These are phyloP conservation scores for Lycium barbarum DNA, from an alignment of 257 asterid species.

Conservation along the genomic window DNA sequence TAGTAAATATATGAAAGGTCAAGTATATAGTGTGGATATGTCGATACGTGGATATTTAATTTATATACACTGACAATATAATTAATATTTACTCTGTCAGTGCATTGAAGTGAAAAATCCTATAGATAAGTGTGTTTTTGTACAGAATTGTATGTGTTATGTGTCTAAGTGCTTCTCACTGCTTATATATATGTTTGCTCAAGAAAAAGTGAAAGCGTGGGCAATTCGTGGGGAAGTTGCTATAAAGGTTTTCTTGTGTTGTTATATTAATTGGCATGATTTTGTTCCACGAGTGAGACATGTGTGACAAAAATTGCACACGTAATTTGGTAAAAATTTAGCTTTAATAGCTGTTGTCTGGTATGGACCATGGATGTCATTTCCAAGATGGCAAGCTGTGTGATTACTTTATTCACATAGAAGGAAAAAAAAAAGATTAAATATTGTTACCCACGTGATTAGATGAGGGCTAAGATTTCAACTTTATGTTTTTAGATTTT, in stretches of 20 bases:
- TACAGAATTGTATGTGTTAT: not conserved
- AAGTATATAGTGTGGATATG: not conserved
- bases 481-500: too few relatives aligned
- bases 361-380: not conserved
- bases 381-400: not conserved
- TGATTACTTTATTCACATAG: too few relatives aligned
- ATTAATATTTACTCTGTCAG: too few relatives aligned
- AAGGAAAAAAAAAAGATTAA: too few relatives aligned
- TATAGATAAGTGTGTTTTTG: not conserved
- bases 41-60: slow-evolving; percentile 6
- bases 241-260: slow-evolving; percentile 30
- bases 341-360: not conserved
- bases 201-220: slow-evolving; percentile 52
- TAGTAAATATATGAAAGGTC: not conserved
- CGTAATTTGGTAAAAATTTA: not conserved
- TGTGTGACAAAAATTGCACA: not conserved
- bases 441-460: too few relatives aligned
- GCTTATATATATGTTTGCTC: slow-evolving; percentile 31
- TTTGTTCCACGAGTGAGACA: not conserved
- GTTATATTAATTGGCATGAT: not conserved
- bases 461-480: too few relatives aligned
- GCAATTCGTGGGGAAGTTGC: slow-evolving; percentile 52
- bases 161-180: not conserved
- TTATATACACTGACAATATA: not conserved
- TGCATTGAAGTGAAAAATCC: too few relatives aligned